Conservation (phyloP, 306 rosid genomes). For the Acacia confusa region DNA sequence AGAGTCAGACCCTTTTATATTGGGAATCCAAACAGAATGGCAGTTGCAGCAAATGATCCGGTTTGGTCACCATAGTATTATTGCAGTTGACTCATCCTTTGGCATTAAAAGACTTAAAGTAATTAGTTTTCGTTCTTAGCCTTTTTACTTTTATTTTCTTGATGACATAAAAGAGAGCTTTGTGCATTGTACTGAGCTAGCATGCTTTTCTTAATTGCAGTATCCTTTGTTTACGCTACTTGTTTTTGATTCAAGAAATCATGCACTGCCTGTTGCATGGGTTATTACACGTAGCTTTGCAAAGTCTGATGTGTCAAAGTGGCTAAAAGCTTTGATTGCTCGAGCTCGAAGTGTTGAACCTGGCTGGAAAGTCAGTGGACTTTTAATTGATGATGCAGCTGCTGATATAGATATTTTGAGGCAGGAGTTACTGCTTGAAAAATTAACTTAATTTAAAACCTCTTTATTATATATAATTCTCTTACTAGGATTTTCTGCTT, state of each 20-base stretch:
- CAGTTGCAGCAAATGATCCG: slow-evolving; percentile 93
- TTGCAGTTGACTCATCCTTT: slow-evolving; percentile 88
- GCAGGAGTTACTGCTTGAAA: slow-evolving; percentile 45
- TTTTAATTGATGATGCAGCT: slow-evolving; percentile 88
- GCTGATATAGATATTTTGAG: slow-evolving; percentile 82
- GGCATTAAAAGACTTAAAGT: slow-evolving; percentile 94
- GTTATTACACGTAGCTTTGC: slow-evolving; percentile 90
- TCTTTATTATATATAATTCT: neutral
- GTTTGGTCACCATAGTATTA: slow-evolving; percentile 81
- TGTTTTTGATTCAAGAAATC: slow-evolving; percentile 93
- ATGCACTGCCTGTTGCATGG: slow-evolving; percentile 98
- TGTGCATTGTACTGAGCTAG: slow-evolving; percentile 14
- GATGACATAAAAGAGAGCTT: slow-evolving; percentile 8
- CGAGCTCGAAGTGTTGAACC: slow-evolving; percentile 72
- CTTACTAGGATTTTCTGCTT: slow-evolving; percentile 31
- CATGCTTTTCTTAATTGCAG: slow-evolving; percentile 53
- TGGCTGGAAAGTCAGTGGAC: slow-evolving; percentile 86
- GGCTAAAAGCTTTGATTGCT: slow-evolving; percentile 76
- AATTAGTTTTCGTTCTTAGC: slow-evolving; percentile 19
- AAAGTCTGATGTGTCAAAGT: slow-evolving; percentile 77
- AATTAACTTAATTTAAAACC: slow-evolving; percentile 19
- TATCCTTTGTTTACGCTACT: slow-evolving; percentile 91
- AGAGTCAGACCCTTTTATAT: slow-evolving; percentile 76
- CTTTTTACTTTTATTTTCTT: neutral
- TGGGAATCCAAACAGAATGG: slow-evolving; percentile 99